Base-by-base conservation (phyloP, 2,329 filamentous ascomycete species). In the Epichloe festucae region DNA sequence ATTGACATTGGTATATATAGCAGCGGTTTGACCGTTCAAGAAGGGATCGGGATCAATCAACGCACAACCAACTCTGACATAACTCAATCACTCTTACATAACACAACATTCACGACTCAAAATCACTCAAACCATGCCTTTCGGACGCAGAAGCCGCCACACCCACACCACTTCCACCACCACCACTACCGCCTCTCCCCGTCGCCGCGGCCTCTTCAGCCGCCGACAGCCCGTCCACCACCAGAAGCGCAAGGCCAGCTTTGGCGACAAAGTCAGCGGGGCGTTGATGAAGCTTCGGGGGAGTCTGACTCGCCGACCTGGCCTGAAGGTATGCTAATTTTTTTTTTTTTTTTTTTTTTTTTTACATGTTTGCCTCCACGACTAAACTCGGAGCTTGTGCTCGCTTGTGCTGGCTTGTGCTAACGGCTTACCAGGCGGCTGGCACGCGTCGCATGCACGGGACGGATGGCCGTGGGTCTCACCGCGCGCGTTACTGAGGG, bases 191-290 rank as follows among this genome's bases (percentile, higher is more conserved):
- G 74, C 72, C 41, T 68, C 69, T 23, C 69, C 67, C 48, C 50
- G 41, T 19, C 73, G 70, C 53, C 65, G 64, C 19, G 65, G 68
- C 15, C 61, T 75, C 48, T 73, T 75, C 15, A 55, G 69, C 60
- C 58, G 61, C 61, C 65, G 62, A 64, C 67, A 56, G 2, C 70
- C 70, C 2, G 69, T 71, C 15, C 76, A 80, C 55, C 82, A 85
- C 63, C 84, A 87, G 50, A 78, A 79, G 64, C 80, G 85, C 61
- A 79, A 82, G 48, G 60, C 75, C 79, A 3, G 79, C 75, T 40
- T 71, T 90, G 57, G 84, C 84, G 87, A 91, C 70, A 91, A 90
- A 69, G 76, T 91, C 59, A 82, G 78, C 48, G 87, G 87, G 17
- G 86, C 85, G 0, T 71, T 91, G 65, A 74, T 87, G 70, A 87